Percentiles rank a stretch among this genome's conserved stretches.
Conservation (phyloP, 2,329 filamentous ascomycete species). For the Camptophora hylomeconis region DNA sequence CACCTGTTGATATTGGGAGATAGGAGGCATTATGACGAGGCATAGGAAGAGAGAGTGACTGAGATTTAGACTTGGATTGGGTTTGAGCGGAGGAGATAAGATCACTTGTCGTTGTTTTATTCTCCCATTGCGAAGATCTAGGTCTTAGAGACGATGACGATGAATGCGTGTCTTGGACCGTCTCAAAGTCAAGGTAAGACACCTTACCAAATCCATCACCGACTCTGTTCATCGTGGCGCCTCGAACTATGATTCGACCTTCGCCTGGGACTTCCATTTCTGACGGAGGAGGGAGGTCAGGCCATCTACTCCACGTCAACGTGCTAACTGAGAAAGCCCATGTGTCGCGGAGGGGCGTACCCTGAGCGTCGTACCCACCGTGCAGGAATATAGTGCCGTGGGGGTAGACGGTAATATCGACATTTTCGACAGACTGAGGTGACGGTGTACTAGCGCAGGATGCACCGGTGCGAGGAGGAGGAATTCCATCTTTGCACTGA, state of each 20-base stretch:
- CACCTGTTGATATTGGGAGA: conserved; percentile 10
- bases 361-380: conserved; percentile 6
- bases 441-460: conserved; percentile 7
- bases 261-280: conserved; percentile 5
- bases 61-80: conserved; percentile 3
- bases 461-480: conserved; percentile 5
- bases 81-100: conserved; percentile 1
- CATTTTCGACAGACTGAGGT: conserved; percentile 4
- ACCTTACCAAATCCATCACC: conserved; percentile 5
- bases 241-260: conserved; percentile 4
- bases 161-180: conserved; percentile 7
- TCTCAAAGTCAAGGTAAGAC: conserved; percentile 4
- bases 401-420: conserved; percentile 5
- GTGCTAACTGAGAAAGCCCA: conserved; percentile 12
- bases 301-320: conserved; percentile 8
- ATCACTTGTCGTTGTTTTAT: too few species aligned
- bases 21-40: conserved; percentile 2
- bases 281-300: conserved; percentile 6
- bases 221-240: conserved; percentile 5
- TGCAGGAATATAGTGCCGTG: conserved; percentile 12
- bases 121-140: too few species aligned
- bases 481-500: conserved; percentile 7
- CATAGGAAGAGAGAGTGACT: conserved; percentile 4
- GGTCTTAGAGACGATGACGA: too few species aligned
- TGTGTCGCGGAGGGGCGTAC: conserved; percentile 8